Evolutionary conservation across 495 filamentous ascomycete species (phyloP).

Genomic region (Chaetomium cochliodes): DNA sequence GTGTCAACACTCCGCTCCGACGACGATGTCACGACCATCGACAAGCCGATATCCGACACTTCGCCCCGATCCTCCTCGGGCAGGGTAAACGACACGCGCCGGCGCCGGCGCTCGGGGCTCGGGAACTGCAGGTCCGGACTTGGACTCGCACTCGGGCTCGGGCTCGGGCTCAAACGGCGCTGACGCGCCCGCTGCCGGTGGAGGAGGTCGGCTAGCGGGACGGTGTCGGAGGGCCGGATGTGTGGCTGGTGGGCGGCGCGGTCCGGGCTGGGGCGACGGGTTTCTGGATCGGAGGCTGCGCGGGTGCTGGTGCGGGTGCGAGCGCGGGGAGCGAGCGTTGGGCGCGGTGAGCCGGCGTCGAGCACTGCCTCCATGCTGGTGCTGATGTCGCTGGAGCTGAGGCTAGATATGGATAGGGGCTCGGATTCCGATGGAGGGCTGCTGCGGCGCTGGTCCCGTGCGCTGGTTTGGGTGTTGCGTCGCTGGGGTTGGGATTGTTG

Average conservation of each 20-base stretch:
- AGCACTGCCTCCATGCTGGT: slow-evolving; percentile 8
- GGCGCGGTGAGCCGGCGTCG: neutral
- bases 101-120: slow-evolving; percentile 5
- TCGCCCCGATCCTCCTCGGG: neutral
- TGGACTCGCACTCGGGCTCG: too few relatives aligned
- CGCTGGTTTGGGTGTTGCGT: neutral
- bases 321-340: too few relatives aligned
- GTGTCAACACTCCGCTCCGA: neutral
- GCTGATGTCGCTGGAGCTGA: neutral
- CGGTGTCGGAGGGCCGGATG: neutral
- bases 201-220: neutral
- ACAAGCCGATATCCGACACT: neutral
- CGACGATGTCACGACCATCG: neutral
- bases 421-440: neutral
- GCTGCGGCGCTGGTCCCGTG: neutral
- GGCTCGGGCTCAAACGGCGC: neutral
- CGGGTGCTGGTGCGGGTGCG: neutral
- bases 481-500: neutral
- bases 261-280: neutral
- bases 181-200: neutral
- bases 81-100: neutral
- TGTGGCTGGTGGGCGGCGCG: neutral
- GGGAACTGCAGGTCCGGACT: slow-evolving; percentile 11
- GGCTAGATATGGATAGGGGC: too few relatives aligned
- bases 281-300: neutral